phyloP scores from a whole-genome alignment of 768 basidiomycete species.

The Suillus plorans region DNA sequence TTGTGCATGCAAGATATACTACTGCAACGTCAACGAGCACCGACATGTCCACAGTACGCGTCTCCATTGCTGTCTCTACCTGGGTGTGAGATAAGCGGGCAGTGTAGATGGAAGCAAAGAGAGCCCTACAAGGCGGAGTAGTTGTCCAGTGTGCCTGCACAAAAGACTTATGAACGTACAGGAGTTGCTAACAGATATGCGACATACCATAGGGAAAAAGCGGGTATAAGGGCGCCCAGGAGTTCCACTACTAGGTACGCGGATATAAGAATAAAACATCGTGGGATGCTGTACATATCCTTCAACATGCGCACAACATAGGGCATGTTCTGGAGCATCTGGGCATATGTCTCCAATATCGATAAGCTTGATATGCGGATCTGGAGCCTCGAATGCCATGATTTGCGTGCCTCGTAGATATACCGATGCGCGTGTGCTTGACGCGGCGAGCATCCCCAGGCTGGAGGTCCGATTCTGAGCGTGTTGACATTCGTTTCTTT shows the following conservation, averaged over 20 bases:
- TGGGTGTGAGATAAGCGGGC: no score
- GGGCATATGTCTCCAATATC: constrained; percentile 45
- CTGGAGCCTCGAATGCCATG: no score
- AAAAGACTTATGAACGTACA: no score
- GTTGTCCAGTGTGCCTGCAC: no score
- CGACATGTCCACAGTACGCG: no score
- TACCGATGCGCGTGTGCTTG: constrained; percentile 37
- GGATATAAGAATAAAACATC: no score
- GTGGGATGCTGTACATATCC: constrained; percentile 50
- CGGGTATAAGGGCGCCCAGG: constrained; percentile 50
- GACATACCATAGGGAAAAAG: constrained; percentile 57
- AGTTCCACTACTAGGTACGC: no score
- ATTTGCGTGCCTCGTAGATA: constrained; percentile 61
- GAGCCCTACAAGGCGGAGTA: no score
- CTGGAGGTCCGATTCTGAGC: constrained; percentile 33
- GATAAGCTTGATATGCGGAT: constrained; percentile 40
- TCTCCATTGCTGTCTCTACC: no score
- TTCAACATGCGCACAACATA: constrained; percentile 67
- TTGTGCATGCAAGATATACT: constrained; percentile 44
- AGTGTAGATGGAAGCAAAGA: no score
- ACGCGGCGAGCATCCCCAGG: constrained; percentile 27
- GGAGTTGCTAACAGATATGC: neutral
- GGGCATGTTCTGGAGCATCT: constrained; percentile 49
- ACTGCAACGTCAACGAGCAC: no score
- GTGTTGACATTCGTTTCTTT: constrained; percentile 4